A percentile compares a stretch with the other conserved stretches of the same genome.
phyloP scores from a whole-genome alignment of 129 eudicot genomes.

The Artemisia annua region DNA sequence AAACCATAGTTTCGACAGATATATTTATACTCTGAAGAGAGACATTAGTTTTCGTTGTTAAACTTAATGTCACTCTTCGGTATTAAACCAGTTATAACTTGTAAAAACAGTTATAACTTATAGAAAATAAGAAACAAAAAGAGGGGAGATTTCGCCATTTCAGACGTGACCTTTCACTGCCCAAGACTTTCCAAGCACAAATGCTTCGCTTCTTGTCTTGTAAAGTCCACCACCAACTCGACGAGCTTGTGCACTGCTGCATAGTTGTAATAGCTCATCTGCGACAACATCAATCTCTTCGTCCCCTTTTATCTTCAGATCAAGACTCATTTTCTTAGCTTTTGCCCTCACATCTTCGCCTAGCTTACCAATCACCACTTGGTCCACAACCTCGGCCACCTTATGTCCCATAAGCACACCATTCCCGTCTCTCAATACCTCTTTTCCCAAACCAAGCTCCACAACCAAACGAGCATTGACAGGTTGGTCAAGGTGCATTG shows the following conservation, averaged over 20 bases:
- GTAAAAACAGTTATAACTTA: neutral
- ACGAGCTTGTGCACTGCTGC: neutral
- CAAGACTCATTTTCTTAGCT: slow-evolving; percentile 18
- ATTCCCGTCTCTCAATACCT: slow-evolving; percentile 22
- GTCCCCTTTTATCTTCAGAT: slow-evolving; percentile 10
- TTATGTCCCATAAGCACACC: slow-evolving; percentile 11
- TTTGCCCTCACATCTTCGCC: slow-evolving; percentile 14
- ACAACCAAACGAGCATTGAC: slow-evolving; percentile 21
- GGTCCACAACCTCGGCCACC: slow-evolving; percentile 12
- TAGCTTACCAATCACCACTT: slow-evolving; percentile 18
- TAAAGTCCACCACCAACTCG: neutral
- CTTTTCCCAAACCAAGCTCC: slow-evolving; percentile 21
- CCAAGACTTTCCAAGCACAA: neutral
- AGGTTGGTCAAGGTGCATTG: slow-evolving; percentile 31
- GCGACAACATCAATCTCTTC: slow-evolving; percentile 16
- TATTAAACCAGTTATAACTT: neutral
- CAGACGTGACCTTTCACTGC: neutral
- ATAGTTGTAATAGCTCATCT: neutral
- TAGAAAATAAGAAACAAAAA: neutral
- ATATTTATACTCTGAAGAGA: neutral
- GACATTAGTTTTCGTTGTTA: too few relatives aligned
- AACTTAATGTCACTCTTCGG: neutral
- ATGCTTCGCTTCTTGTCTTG: slow-evolving; percentile 11
- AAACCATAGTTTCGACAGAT: neutral
- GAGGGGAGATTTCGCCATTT: neutral